These are phyloP conservation scores for Penicillium sp. DNA, from an alignment of 2,329 filamentous ascomycete genomes.

Conservation along the genomic window DNA sequence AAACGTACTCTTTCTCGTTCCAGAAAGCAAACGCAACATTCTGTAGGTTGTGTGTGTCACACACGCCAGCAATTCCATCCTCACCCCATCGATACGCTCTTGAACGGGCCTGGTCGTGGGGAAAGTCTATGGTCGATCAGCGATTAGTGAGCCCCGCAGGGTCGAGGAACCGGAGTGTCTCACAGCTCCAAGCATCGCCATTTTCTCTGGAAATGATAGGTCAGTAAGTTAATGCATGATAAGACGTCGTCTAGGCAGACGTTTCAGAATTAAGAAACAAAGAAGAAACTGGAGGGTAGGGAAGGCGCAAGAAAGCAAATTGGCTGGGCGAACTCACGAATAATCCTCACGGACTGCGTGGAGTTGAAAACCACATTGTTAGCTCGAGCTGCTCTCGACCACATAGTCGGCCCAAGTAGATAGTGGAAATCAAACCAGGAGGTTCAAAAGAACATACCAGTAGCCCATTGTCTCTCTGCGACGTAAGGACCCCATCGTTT, in stretches of 20 bases:
- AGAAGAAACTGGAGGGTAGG: not conserved
- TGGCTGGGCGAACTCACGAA: constrained; percentile 57
- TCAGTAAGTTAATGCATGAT: constrained; percentile 5
- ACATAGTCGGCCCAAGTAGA: not conserved
- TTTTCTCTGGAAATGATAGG: constrained; percentile 60
- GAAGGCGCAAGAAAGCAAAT: constrained; percentile 8
- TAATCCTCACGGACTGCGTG: constrained; percentile 85
- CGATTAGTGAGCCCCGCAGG: constrained; percentile 11
- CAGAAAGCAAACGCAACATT: constrained; percentile 97
- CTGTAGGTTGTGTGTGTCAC: constrained; percentile 86
- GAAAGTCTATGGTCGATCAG: constrained; percentile 70
- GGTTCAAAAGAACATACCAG: constrained; percentile 61
- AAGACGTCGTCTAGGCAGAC: constrained; percentile 2
- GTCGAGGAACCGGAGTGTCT: constrained; percentile 36
- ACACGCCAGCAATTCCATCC: constrained; percentile 94
- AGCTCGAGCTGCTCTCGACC: constrained; percentile 20
- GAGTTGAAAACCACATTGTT: constrained; percentile 30
- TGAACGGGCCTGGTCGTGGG: constrained; percentile 87
- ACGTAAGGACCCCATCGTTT: constrained; percentile 98
- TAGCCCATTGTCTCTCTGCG: constrained; percentile 93
- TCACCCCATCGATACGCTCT: constrained; percentile 94
- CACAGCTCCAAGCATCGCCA: constrained; percentile 95
- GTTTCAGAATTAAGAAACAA: not conserved
- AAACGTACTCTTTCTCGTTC: constrained; percentile 88
- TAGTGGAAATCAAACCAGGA: constrained; percentile 9